Conservation (phyloP, 768 basidiomycete species). For the Russula ochroleuca region DNA sequence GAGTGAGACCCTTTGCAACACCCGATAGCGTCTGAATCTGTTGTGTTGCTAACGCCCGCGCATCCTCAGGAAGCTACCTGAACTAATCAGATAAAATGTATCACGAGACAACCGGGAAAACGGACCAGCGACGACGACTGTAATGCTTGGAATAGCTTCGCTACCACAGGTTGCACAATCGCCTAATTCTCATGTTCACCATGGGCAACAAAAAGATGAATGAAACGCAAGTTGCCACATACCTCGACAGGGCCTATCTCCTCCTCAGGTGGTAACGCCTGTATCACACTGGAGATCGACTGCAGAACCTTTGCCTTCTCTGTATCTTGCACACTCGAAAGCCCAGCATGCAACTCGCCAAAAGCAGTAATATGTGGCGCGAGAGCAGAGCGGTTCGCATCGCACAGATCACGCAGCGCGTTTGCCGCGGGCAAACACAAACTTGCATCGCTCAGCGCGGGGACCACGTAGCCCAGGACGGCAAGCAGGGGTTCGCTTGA, state of each 20-base stretch:
- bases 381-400: conserved; percentile 80
- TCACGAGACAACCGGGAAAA: neutral
- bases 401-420: conserved; percentile 81
- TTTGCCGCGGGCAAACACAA: conserved; percentile 73
- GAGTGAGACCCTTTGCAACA: conserved; percentile 82
- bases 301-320: conserved; percentile 90
- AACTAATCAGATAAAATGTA: neutral
- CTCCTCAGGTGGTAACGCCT: conserved; percentile 76
- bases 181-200: conserved; percentile 40
- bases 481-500: conserved; percentile 50
- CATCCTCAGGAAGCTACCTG: conserved; percentile 64
- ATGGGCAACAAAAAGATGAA: neutral
- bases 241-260: conserved; percentile 77
- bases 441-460: conserved; percentile 60
- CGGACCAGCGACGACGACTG: conserved; percentile 51
- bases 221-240: conserved; percentile 21
- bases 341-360: conserved; percentile 72
- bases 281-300: conserved; percentile 89
- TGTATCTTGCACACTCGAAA: conserved; percentile 74
- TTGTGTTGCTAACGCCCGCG: conserved; percentile 57
- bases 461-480: conserved; percentile 63
- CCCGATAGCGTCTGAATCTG: conserved; percentile 81
- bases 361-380: conserved; percentile 83
- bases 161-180: conserved; percentile 70
- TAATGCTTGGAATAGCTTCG: conserved; percentile 60